Evolutionary conservation across 2,329 filamentous ascomycete genomes (phyloP).

Genomic region (Hypoxylon sp.): DNA sequence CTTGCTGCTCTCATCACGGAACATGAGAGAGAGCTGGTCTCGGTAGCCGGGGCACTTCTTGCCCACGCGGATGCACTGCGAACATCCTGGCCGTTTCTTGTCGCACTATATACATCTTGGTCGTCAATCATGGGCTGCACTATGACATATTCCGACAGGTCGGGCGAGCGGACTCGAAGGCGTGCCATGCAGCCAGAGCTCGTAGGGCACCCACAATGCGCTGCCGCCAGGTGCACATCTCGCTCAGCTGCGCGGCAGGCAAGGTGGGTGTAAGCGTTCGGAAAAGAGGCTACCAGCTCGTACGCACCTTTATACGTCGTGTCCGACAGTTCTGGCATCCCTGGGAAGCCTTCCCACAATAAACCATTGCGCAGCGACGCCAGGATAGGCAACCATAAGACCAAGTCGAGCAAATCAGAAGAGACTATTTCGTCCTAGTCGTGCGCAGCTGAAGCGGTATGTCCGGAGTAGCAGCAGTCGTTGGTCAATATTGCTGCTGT

Average conservation of each 20-base stretch:
- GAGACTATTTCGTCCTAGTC: constrained; percentile 29
- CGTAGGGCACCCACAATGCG: constrained; percentile 11
- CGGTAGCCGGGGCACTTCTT: constrained; percentile 70
- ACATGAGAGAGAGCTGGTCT: constrained; percentile 70
- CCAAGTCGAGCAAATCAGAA: constrained; percentile 39
- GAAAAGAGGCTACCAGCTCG: constrained; percentile 19
- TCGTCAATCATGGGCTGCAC: constrained; percentile 27
- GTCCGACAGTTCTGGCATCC: constrained; percentile 63
- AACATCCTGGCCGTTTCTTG: constrained; percentile 66
- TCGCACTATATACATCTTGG: constrained; percentile 59
- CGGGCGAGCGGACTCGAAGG: constrained; percentile 11
- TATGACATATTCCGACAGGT: constrained; percentile 12
- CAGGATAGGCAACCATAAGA: constrained; percentile 38
- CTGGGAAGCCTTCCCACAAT: constrained; percentile 64
- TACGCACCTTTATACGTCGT: constrained; percentile 62
- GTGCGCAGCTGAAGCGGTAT: constrained; percentile 32
- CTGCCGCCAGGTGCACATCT: constrained; percentile 10
- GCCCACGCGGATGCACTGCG: constrained; percentile 67
- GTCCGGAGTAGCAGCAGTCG: constrained; percentile 37
- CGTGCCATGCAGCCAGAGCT: constrained; percentile 10
- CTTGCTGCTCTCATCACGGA: constrained; percentile 70
- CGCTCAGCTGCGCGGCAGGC: constrained; percentile 21
- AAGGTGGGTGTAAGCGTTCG: constrained; percentile 12
- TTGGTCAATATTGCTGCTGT: constrained; percentile 36
- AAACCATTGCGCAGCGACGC: constrained; percentile 55